Evolutionary conservation across 2,329 filamentous ascomycete species (phyloP).

Genomic region (Colletotrichum falcatum): DNA sequence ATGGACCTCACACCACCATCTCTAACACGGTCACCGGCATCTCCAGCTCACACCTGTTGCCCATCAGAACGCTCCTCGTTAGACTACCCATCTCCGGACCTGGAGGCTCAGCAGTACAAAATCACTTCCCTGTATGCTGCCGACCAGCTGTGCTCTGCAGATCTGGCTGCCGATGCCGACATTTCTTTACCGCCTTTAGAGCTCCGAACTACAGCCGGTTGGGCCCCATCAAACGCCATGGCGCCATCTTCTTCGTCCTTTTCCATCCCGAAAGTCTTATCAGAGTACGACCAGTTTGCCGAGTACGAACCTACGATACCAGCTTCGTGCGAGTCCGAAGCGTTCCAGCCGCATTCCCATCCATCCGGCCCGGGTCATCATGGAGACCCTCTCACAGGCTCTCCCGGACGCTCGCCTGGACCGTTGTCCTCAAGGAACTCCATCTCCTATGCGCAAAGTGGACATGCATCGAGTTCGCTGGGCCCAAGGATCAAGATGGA

Average conservation of each 20-base stretch:
- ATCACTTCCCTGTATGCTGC: conserved; percentile 55
- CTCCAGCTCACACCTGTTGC: conserved; percentile 59
- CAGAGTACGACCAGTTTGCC: conserved; percentile 65
- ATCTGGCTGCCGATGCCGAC: conserved; percentile 52
- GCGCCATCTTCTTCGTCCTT: conserved; percentile 56
- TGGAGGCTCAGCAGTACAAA: conserved; percentile 58
- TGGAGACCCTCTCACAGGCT: conserved; percentile 34
- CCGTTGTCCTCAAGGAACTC: conserved; percentile 27
- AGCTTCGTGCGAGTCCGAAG: conserved; percentile 59
- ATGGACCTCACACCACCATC: conserved; percentile 65
- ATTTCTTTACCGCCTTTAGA: conserved; percentile 54
- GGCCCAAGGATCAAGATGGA: conserved; percentile 56
- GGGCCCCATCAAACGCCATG: conserved; percentile 56
- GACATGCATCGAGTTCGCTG: conserved; percentile 41
- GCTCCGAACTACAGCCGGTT: conserved; percentile 57
- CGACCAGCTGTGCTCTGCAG: conserved; percentile 54
- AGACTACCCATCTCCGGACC: conserved; percentile 60
- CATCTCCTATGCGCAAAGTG: conserved; percentile 12
- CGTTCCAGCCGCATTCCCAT: conserved; percentile 57
- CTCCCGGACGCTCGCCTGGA: conserved; percentile 19
- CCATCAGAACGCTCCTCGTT: conserved; percentile 55
- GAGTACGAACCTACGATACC: conserved; percentile 58
- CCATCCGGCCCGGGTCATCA: conserved; percentile 36
- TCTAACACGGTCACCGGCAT: conserved; percentile 58
- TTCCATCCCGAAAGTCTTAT: conserved; percentile 59